Conservation (phyloP, 2,329 filamentous ascomycete species). For the Didymella keratinophila region DNA sequence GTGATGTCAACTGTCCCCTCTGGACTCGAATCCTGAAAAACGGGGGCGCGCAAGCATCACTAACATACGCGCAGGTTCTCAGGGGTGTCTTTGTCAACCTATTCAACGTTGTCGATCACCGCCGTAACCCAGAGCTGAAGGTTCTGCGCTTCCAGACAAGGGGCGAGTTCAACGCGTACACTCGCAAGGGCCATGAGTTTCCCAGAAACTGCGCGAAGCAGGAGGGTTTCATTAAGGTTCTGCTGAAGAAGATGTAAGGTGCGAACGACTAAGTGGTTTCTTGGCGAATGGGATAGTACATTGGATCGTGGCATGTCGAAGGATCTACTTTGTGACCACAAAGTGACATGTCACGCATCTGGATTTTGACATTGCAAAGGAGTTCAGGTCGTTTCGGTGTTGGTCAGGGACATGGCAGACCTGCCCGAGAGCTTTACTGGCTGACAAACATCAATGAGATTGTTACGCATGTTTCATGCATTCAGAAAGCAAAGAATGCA, state of each 20-base stretch:
- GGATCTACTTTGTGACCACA: too few species aligned
- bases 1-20: background rate
- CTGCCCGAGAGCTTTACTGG: background rate
- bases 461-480: background rate
- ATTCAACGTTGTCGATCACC: constrained; percentile 34
- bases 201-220: constrained; percentile 33
- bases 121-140: constrained; percentile 28
- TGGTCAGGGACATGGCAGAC: background rate
- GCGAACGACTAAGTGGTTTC: too few species aligned
- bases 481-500: background rate
- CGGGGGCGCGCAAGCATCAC: background rate
- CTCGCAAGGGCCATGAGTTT: constrained; percentile 26
- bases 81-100: constrained; percentile 37
- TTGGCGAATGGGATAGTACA: too few species aligned
- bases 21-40: too few species aligned
- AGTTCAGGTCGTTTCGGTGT: background rate
- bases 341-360: background rate
- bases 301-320: background rate
- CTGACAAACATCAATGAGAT: background rate
- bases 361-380: constrained; percentile 2
- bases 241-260: constrained; percentile 23
- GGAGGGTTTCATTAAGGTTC: constrained; percentile 31
- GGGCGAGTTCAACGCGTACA: constrained; percentile 25
- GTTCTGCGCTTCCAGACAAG: constrained; percentile 27
- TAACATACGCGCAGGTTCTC: constrained; percentile 26